phyloP scores from a whole-genome alignment of 2,329 filamentous ascomycete species.

The Sporothrix variecibatus region DNA sequence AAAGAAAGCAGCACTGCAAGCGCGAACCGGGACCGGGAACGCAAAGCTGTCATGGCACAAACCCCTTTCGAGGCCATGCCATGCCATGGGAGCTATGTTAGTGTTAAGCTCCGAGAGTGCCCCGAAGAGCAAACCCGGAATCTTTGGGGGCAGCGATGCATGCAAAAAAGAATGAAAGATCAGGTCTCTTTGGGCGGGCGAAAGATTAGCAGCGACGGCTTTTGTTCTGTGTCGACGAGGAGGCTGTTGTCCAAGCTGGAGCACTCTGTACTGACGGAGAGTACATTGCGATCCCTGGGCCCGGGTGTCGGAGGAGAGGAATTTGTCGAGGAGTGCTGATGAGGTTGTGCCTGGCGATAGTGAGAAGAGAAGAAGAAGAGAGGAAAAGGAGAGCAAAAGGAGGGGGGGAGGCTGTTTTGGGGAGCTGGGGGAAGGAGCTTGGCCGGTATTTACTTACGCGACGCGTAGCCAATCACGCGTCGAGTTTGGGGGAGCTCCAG shows the following conservation, averaged over 20 bases:
- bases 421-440: conserved; percentile 1
- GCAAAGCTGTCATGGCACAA: background rate
- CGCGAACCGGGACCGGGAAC: conserved; percentile 14
- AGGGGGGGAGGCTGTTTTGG: background rate
- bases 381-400: background rate
- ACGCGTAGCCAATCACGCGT: conserved; percentile 27
- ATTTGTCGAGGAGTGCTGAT: background rate
- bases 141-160: conserved; percentile 80
- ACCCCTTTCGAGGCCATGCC: background rate
- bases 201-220: background rate
- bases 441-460: conserved; percentile 16
- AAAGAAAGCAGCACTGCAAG: background rate
- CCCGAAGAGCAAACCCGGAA: conserved; percentile 54
- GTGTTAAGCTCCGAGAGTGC: conserved; percentile 90
- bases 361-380: background rate
- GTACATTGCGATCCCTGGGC: background rate
- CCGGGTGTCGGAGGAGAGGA: background rate
- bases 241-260: background rate
- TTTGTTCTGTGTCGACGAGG: conserved; percentile 7
- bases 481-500: background rate
- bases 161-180: conserved; percentile 43
- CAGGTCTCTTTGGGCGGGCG: conserved; percentile 5
- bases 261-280: background rate
- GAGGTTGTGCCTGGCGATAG: background rate
- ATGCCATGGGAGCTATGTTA: conserved; percentile 63